Base-by-base conservation (phyloP, 768 basidiomycete species). In the Pholiota molesta region DNA sequence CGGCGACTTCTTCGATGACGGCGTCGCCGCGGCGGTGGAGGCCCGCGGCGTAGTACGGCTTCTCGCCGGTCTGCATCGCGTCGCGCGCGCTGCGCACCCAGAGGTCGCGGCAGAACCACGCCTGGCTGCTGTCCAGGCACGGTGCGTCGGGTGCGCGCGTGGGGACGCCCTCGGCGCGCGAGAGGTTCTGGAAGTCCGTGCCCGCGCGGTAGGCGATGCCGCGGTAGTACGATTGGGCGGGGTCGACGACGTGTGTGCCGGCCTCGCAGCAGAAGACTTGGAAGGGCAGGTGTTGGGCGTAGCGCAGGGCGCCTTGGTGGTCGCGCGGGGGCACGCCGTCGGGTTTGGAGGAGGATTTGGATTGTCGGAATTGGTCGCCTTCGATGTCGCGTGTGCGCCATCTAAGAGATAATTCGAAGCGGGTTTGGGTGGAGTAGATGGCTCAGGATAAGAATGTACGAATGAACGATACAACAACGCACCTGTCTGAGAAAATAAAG, bases 251-350 rank as follows among this genome's bases (percentile, higher is more conserved):
- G 73, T 99, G 97, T 0, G 95, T 96, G 5, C 97, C 97, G 0
- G 95, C 91, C 79, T 99, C 97, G 76, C 97, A 99, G 80, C 97
- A 99, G 78, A 97, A 99, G 9, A 92, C 95, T 73, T 99, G 97
- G 81, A 99, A 98, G 4, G 97, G 97, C 1, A 99, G 85, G 70
- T 99, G 96, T 62, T 90, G 86, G 1, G 86, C 86, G 74, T 97
- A 99, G 19, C 96, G 91, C 31, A 84, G 78, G 1, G 94, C 87
- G 3, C 93, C 95, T 49, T 80, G 79, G 61, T 81, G 81, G 74
- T 99, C 96, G 65, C 96, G 91, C 2, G 97, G 97, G 16, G 97
- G 97, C 0, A 95, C 94, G 2, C 91, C 89, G 69, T 94, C 94
- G 17, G 89, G 85, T 64, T 94, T 92, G 1, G 95, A 92, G 16